phyloP scores from a whole-genome alignment of 2,329 filamentous ascomycete species.

The Monosporascus sp. region DNA sequence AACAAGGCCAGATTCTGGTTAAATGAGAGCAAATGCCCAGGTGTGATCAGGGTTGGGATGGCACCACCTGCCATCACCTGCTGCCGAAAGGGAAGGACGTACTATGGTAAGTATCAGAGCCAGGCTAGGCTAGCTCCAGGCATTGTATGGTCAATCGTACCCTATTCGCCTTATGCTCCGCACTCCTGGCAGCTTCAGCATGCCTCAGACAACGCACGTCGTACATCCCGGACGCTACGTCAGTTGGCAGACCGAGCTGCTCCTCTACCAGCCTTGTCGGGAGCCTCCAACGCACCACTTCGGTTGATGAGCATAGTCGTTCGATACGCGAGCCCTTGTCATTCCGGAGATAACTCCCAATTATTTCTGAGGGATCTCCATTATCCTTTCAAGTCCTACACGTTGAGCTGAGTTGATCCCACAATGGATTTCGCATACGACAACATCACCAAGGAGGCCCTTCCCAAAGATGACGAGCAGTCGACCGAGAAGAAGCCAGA shows the following conservation, averaged over 20 bases:
- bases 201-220: not conserved
- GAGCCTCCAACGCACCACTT: not conserved
- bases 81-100: too few species aligned
- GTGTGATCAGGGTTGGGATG: not conserved
- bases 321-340: not conserved
- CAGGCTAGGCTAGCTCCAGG: too few species aligned
- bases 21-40: not conserved
- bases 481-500: constrained; percentile 38
- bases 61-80: too few species aligned
- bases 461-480: constrained; percentile 53
- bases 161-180: too few species aligned
- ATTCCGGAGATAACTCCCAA: too few species aligned
- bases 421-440: constrained; percentile 96
- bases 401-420: constrained; percentile 3
- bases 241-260: not conserved
- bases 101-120: too few species aligned
- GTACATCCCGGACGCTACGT: not conserved
- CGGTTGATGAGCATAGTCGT: not conserved
- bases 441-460: constrained; percentile 82
- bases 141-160: too few species aligned
- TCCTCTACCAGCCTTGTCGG: not conserved
- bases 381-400: not conserved
- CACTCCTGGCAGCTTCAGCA: not conserved
- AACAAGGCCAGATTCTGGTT: too few species aligned
- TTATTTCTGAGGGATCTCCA: too few species aligned